These are phyloP conservation scores for Cairneyella variabilis DNA, from an alignment of 495 filamentous ascomycete species.

Conservation along the genomic window DNA sequence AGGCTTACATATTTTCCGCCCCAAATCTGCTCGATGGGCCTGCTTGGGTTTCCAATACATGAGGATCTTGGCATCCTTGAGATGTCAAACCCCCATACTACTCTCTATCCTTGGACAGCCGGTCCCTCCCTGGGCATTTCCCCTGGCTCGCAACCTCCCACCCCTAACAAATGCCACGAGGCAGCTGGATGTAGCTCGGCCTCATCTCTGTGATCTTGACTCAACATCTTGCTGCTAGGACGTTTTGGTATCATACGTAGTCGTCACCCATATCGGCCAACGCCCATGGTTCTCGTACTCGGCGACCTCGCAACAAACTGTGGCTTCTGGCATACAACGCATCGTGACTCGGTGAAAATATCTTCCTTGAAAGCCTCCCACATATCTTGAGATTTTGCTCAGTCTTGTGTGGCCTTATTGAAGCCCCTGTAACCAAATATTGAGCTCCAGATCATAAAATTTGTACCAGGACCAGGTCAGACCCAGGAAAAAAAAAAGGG, in stretches of 20 bases:
- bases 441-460: too few species aligned
- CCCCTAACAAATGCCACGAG: conserved; percentile 6
- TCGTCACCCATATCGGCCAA: too few species aligned
- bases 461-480: too few species aligned
- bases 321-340: too few species aligned
- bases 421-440: too few species aligned
- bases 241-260: too few species aligned
- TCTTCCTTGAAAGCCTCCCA: too few species aligned
- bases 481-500: too few species aligned
- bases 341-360: too few species aligned
- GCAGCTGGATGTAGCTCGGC: background rate
- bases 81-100: background rate
- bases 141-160: background rate
- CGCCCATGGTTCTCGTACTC: background rate
- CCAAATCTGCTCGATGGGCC: background rate
- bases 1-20: background rate
- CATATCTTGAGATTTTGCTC: too few species aligned
- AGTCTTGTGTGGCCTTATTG: too few species aligned
- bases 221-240: background rate
- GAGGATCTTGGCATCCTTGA: background rate
- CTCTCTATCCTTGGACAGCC: background rate
- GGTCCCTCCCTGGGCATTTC: background rate
- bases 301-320: background rate
- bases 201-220: background rate
- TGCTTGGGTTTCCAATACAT: conserved; percentile 1